phyloP scores from a whole-genome alignment of 2,329 filamentous ascomycete species.

The Emericellopsis cladophorae region DNA sequence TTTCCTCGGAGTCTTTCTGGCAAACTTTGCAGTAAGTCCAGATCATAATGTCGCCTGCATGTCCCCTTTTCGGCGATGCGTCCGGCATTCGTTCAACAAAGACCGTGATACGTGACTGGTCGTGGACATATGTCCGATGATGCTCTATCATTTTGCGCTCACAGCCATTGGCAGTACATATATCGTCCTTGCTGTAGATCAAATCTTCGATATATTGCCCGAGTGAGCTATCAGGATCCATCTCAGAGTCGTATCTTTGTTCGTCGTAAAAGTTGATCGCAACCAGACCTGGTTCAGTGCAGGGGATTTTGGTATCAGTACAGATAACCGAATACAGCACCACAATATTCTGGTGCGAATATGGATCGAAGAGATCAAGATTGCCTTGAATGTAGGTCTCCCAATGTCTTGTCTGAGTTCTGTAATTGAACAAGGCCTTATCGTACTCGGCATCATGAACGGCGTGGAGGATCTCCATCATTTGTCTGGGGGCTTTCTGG shows the following conservation, averaged over 20 bases:
- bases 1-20: slow-evolving; percentile 76
- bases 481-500: slow-evolving; percentile 68
- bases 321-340: slow-evolving; percentile 90
- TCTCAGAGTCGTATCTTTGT: slow-evolving; percentile 57
- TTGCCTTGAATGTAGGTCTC: slow-evolving; percentile 88
- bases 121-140: slow-evolving; percentile 93
- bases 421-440: slow-evolving; percentile 84
- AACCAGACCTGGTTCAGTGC: slow-evolving; percentile 80
- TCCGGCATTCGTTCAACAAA: slow-evolving; percentile 57
- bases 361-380: slow-evolving; percentile 82
- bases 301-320: slow-evolving; percentile 86
- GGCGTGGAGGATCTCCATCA: slow-evolving; percentile 86
- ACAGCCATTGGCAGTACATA: slow-evolving; percentile 75
- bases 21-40: slow-evolving; percentile 96
- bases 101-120: slow-evolving; percentile 83
- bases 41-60: slow-evolving; percentile 62
- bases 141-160: slow-evolving; percentile 84
- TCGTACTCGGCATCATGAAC: slow-evolving; percentile 96
- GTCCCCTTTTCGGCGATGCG: slow-evolving; percentile 22
- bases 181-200: slow-evolving; percentile 60
- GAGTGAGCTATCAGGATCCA: slow-evolving; percentile 81
- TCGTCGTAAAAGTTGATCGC: slow-evolving; percentile 91
- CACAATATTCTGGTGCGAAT: slow-evolving; percentile 91
- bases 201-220: slow-evolving; percentile 93
- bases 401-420: slow-evolving; percentile 92